Base-by-base conservation (phyloP, 2,329 filamentous ascomycete species). In the Madurella mycetomatis region DNA sequence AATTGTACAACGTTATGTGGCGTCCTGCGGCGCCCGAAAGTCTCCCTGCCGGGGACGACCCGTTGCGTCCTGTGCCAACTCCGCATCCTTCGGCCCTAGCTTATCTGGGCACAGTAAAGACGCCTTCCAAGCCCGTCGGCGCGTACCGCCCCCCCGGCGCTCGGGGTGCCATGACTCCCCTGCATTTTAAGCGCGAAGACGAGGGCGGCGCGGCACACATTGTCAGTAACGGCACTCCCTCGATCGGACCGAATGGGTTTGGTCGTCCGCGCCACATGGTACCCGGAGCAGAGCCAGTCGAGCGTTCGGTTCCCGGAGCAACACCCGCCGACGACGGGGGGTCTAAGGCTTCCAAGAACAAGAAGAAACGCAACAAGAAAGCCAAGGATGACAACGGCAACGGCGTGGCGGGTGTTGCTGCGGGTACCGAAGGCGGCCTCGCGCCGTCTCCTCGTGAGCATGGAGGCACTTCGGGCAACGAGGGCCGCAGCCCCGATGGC, bases 361-460 rank as follows among this genome's bases (percentile, higher is more conserved):
- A 97, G 83, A 97, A 97, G 83, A 97, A 97, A 82, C 84, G 94
- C 60, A 82, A 79, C 62, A 96, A 95, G 80, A 97, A 96, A 75
- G 82, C 83, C 49, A 94, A 92, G 69, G 91, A 94, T 45, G 81
- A 78, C 5, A 88, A 90, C 16, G 83, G 82, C 47, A 85, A 84
- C 25, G 54, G 50, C 4, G 34, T 9, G 11, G 9, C 34, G 13
- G 34, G 13, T 12, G 49, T 61, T 53, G 67, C 67, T 17, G 75
- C 76, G 53, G 50, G 40, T 18, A 53, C 53, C n/a, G 75, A 75
- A 65, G 72, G 72, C 58, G 69, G 77, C 67, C 75, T 78, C 63
- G 78, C 71, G 57, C 76, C 75, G 51, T 77, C 77, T 52, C 64
- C 67, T 52, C 75, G 72, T 60, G 67, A 73, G 53, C 65, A 68